Evolutionary conservation across 176 grass and related monocot genomes (phyloP), one percentile per base, ranked within the genome.

Genomic region (Musa schizocarpa): DNA sequence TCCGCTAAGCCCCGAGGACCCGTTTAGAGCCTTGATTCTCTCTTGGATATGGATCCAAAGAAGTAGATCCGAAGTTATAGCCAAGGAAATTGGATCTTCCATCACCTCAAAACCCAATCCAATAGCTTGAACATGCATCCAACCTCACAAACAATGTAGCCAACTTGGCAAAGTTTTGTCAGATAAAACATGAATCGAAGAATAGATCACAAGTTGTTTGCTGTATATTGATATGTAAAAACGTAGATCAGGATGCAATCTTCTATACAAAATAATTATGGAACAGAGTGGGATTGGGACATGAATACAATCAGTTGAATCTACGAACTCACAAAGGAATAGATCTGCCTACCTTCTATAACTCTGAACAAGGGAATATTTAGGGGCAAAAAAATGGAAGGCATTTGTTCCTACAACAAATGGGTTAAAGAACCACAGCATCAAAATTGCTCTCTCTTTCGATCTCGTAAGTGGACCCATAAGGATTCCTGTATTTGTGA

Each of bases 211-310:
- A 43, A 43, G 34, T 43, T 6, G 34, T 56, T 56, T 13, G 54
- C 54, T 17, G 54, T 14, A 56, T 13, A 26, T 65, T 26, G 22
- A 65, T 65, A 65, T 12, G 63, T 65, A 22, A 65, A 11, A 13
- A 65, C 20, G 9, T 14, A 65, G 23, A 13, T 11, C 0, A 25
- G 4, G 13, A 69, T 69, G 19, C 13, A 49, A 19, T 34, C 9
- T 69, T 69, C 26, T 69, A 50, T 50, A 69, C 66, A 50, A 69
- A n/a, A 27, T 49, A 61, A n/a, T 19, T 61, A 61, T 61, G 17
- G 16, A 61, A 4, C 4, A n/a, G 3, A 61, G n/a, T 14, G n/a
- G 8, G 57, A 25, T 65, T 27, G 23, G 13, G 63, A 29, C 10
- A 25, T 65, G 20, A 65, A 65, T 65, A 24, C 9, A 26, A 25